Percentiles rank a stretch among this genome's conserved stretches.
phyloP scores from a whole-genome alignment of 768 basidiomycete species.

The Hysterangium stoloniferum region DNA sequence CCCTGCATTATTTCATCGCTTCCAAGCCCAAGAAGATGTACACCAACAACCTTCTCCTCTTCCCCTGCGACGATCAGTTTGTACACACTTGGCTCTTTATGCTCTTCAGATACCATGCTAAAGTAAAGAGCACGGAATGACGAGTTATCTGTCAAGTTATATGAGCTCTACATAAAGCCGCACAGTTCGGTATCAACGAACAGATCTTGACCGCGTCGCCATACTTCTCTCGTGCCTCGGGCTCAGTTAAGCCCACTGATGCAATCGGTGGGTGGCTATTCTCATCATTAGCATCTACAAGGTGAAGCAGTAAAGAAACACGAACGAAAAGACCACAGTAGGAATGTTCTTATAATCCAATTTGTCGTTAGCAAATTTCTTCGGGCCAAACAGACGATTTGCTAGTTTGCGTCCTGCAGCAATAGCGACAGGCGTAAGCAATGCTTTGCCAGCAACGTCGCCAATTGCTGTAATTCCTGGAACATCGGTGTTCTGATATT shows the following conservation, averaged over 20 bases:
- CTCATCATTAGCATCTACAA: conserved; percentile 1
- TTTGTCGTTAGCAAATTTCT: conserved; percentile 81
- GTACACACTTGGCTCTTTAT: conserved; percentile 93
- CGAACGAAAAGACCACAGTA: conserved; percentile 94
- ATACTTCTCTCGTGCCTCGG: conserved; percentile 80
- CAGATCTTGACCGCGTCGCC: conserved; percentile 90
- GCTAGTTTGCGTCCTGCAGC: conserved; percentile 86
- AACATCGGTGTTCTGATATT: conserved; percentile 79
- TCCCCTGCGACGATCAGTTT: conserved; percentile 83
- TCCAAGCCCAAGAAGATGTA: conserved; percentile 88
- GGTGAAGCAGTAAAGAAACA: conserved; percentile 16
- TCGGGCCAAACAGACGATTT: conserved; percentile 86
- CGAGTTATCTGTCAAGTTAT: conserved; percentile 51
- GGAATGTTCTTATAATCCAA: conserved; percentile 86
- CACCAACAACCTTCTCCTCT: conserved; percentile 93
- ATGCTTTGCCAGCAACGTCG: conserved; percentile 86
- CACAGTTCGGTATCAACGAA: conserved; percentile 36
- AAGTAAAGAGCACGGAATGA: conserved; percentile 84
- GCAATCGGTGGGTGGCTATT: conserved; percentile 89
- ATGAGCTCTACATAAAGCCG: no score
- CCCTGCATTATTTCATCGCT: conserved; percentile 95
- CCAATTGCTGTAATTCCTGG: conserved; percentile 75
- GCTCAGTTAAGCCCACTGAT: conserved; percentile 91
- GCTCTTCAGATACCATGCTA: conserved; percentile 79
- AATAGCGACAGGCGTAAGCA: conserved; percentile 95